phyloP scores from a whole-genome alignment of 2,329 filamentous ascomycete species.

The Ascochyta rabiei region DNA sequence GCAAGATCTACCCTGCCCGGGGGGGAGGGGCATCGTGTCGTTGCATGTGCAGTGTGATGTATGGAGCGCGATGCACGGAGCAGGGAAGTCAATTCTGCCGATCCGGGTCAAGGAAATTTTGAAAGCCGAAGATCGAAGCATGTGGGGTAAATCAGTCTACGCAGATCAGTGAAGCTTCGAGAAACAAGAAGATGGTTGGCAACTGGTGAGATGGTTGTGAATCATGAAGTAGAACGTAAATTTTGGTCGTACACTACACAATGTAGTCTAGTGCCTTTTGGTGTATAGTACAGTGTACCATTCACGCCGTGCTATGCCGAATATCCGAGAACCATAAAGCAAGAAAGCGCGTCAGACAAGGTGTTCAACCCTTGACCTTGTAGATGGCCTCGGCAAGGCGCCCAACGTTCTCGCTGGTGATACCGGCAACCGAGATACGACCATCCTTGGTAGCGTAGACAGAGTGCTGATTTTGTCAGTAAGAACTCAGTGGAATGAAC shows the following conservation, averaged over 20 bases:
- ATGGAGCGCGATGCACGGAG: constrained; percentile 1
- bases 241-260: constrained; percentile 12
- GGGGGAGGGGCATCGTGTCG: not conserved
- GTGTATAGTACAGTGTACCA: constrained; percentile 29
- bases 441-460: constrained; percentile 97
- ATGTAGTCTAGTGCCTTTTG: constrained; percentile 13
- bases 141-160: not conserved
- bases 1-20: constrained; percentile 18
- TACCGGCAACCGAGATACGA: constrained; percentile 83
- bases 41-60: constrained; percentile 3
- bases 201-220: not conserved
- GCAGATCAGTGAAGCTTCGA: not conserved
- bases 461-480: constrained; percentile 66
- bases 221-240: constrained; percentile 1
- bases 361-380: constrained; percentile 71
- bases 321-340: constrained; percentile 13
- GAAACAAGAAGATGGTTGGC: not conserved
- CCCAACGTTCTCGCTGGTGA: constrained; percentile 79
- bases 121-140: not conserved
- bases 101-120: not conserved
- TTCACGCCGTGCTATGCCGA: constrained; percentile 26
- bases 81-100: not conserved
- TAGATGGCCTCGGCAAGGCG: constrained; percentile 83
- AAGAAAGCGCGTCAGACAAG: constrained; percentile 2
- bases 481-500: not conserved